Conservation (phyloP, 257 asterid genomes). For the Coffea eugenioides region DNA sequence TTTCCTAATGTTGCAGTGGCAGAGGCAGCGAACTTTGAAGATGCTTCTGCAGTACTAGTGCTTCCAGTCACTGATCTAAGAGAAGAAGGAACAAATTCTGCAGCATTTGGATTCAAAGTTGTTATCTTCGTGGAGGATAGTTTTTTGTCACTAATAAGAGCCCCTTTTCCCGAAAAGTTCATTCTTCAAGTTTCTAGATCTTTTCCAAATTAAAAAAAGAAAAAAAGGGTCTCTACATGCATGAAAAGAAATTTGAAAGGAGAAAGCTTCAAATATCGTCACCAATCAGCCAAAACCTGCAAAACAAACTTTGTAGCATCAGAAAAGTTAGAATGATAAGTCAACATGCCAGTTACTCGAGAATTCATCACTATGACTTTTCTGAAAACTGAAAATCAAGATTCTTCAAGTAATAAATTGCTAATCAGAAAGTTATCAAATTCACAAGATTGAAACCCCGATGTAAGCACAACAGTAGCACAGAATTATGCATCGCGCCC, state of each 20-base stretch:
- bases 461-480: background rate
- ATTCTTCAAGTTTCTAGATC: constrained; percentile 30
- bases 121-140: constrained; percentile 45
- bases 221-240: constrained; percentile 23
- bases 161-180: constrained; percentile 66
- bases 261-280: constrained; percentile 20
- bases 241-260: constrained; percentile 16
- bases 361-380: background rate
- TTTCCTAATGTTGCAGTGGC: constrained; percentile 51
- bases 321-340: constrained; percentile 1
- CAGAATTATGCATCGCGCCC: background rate
- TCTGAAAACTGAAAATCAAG: background rate
- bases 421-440: background rate
- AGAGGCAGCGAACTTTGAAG: constrained; percentile 39
- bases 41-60: constrained; percentile 32
- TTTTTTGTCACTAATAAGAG: constrained; percentile 59
- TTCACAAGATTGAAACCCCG: background rate
- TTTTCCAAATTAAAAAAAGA: constrained; percentile 13
- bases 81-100: constrained; percentile 79
- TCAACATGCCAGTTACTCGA: background rate
- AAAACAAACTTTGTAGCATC: constrained; percentile 14
- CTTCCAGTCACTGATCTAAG: constrained; percentile 55
- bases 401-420: background rate
- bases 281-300: constrained; percentile 76
- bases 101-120: constrained; percentile 84